Base-by-base conservation (phyloP, 257 asterid species). In the Linderniella brevidens region DNA sequence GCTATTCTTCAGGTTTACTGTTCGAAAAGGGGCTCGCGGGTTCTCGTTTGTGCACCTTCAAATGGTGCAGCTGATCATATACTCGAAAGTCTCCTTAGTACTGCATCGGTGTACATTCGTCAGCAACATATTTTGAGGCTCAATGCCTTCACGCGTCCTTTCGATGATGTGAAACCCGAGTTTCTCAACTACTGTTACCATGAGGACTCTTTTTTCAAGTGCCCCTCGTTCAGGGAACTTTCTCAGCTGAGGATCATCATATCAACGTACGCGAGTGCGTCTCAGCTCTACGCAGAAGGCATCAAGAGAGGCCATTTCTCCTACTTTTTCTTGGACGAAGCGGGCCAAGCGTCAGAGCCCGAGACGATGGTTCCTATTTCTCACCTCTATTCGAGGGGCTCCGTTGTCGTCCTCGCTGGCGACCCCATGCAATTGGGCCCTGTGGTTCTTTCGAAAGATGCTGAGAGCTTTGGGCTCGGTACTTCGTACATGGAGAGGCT, bases 301-400 rank as follows among this genome's bases (percentile, higher is more conserved):
- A 55, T 85, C 19, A 64, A 1, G 37, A 66, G 67, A 48, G 93
- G 92, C 16, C 93, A 90, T 62, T 90, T 90, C 62, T 71, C 92
- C 3, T 75, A 79, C 53, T 58, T 90, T 55, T 79, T 90, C 83
- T 72, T 90, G 72, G 99, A 90, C 46, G 99, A 90, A 71, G 99
- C 99, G 5, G 99, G 92, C 35, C 99, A 90, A 58, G 94, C 96
- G 64, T 81, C 93, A 4, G 96, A 90, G 77, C 99, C 98, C 7
- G 99, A 90, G 43, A 68, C 94, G 40, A 71, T 90, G 99, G 73
- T 90, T 54, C 92, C 99, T 18, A 48, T 90, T 8, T 64, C 99
- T 40, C 79, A 88, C 50, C 78, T 78, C 48, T 62, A 72, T 49
- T 40, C 61, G 17, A 52, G 41, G 35, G 41, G 45, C 18, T 68